Percentiles rank a stretch among this genome's conserved stretches.
These are phyloP conservation scores for Theobroma cacao DNA, from an alignment of 345 rosid genomes.

Conservation along the genomic window DNA sequence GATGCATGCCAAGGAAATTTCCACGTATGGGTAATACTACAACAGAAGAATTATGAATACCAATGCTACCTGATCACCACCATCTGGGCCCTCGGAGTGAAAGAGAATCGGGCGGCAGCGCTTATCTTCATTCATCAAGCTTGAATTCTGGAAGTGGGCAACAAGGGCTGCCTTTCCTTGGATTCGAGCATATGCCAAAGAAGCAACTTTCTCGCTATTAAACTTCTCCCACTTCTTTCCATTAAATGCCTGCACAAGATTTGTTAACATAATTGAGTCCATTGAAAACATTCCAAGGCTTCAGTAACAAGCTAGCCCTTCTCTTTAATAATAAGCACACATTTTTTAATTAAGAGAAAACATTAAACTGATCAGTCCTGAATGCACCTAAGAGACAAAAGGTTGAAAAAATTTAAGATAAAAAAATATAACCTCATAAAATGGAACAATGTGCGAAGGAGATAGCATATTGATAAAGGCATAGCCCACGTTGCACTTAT, in stretches of 20 bases:
- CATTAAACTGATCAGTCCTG: not conserved
- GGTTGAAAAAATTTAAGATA: not conserved
- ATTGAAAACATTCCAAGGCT: slow-evolving; percentile 2
- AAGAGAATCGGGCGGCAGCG: slow-evolving; percentile 83
- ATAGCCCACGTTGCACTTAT: slow-evolving; percentile 83
- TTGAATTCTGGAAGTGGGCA: slow-evolving; percentile 83
- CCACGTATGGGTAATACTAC: not conserved
- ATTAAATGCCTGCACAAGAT: slow-evolving; percentile 58
- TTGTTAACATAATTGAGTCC: not conserved
- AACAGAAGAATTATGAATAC: not conserved
- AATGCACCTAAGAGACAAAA: not conserved
- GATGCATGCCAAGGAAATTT: not conserved
- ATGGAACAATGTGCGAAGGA: slow-evolving; percentile 59
- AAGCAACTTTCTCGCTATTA: slow-evolving; percentile 88
- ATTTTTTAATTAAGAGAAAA: not conserved
- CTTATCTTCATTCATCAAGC: slow-evolving; percentile 88
- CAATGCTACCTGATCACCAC: slow-evolving; percentile 40
- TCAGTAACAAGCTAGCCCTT: not conserved
- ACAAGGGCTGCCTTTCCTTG: slow-evolving; percentile 81
- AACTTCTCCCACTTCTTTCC: slow-evolving; percentile 94
- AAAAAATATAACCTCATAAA: slow-evolving; percentile 51
- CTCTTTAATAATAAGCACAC: not conserved
- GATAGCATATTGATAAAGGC: slow-evolving; percentile 81
- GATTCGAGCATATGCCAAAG: slow-evolving; percentile 80
- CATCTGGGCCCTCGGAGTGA: slow-evolving; percentile 35